Conservation (phyloP, 202 grass and related monocot genomes). For the Panicum hallii region DNA sequence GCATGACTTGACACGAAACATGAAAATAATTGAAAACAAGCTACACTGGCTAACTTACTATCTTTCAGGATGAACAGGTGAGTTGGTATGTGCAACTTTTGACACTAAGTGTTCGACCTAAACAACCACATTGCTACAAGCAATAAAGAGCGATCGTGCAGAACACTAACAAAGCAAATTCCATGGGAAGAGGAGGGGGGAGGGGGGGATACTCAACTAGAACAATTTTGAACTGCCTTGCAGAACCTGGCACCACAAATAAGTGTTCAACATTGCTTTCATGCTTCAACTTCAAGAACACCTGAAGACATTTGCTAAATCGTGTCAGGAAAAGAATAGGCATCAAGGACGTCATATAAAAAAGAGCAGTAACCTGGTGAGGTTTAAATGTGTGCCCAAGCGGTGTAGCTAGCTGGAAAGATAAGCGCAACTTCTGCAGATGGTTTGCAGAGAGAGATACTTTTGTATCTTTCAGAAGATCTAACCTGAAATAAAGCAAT, state of each 20-base stretch:
- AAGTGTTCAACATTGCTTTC: constrained; percentile 93
- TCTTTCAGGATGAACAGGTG: neutral
- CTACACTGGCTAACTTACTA: neutral
- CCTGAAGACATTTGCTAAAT: constrained; percentile 57
- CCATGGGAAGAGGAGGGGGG: neutral
- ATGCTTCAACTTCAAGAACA: constrained; percentile 91
- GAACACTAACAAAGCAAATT: constrained; percentile 31
- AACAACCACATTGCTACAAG: neutral
- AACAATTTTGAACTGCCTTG: constrained; percentile 85
- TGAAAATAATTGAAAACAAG: constrained; percentile 7
- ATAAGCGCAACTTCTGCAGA: constrained; percentile 82
- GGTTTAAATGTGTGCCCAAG: constrained; percentile 87
- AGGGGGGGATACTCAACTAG: constrained; percentile 64
- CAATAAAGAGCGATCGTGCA: constrained; percentile 25
- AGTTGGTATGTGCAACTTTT: neutral
- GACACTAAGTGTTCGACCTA: neutral
- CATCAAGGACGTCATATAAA: constrained; percentile 10
- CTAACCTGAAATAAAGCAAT: constrained; percentile 69
- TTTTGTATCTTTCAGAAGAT: constrained; percentile 68
- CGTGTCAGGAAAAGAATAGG: constrained; percentile 32
- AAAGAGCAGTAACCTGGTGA: constrained; percentile 69
- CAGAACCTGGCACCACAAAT: constrained; percentile 78
- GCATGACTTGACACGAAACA: neutral
- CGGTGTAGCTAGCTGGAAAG: constrained; percentile 82
- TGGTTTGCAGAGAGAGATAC: constrained; percentile 84